Base-by-base conservation (phyloP, 2,329 filamentous ascomycete genomes). In the Hysterium pulicare region DNA sequence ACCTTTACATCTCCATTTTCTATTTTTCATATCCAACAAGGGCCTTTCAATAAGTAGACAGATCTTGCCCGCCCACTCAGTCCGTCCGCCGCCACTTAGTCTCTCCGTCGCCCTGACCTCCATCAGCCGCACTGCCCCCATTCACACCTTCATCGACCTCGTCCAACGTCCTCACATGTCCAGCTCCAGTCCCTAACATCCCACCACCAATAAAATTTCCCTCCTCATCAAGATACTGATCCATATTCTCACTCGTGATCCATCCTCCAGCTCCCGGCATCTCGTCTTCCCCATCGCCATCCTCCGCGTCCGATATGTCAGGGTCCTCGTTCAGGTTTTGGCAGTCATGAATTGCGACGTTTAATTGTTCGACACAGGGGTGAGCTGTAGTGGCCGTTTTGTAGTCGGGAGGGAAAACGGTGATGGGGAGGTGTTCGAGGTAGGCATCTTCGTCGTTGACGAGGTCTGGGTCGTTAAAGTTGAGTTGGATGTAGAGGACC, bases 191-290 rank as follows among this genome's bases (percentile, higher is more conserved):
- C 16, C 32, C 32, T 24, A 40, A 32, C 11, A n/a, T 34, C 10
- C 33, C 30, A 23, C 33, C 33, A 2, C 62, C 65, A 24, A 50
- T 55, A 20, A 69, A 68, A 34, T 68, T 68, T 1, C 66, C 67
- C 23, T 68, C 53, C 35, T 63, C 66, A 44, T 69, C 65, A 34
- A 64, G 38, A 59, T 82, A 95, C 53, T 95, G 80, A 50, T 85
- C 75, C 62, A 95, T 83, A 57, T 96, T 97, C 43, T 95, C 91
- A 7, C 87, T 86, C 13, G 91, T 97, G 59, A 97, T 90, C 87
- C 87, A 91, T 0, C 86, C 86, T 0, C 79, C 80, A 38, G 85
- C 87, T 1, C 86, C 86, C 0, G 86, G 84, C 26, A 63, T 61
- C 33, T 66, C 64, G 1, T 57, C 63, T 10, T 67, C 70, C 5